phyloP scores from a whole-genome alignment of 768 basidiomycete genomes.

The Lanmaoa pseudosensibilis region DNA sequence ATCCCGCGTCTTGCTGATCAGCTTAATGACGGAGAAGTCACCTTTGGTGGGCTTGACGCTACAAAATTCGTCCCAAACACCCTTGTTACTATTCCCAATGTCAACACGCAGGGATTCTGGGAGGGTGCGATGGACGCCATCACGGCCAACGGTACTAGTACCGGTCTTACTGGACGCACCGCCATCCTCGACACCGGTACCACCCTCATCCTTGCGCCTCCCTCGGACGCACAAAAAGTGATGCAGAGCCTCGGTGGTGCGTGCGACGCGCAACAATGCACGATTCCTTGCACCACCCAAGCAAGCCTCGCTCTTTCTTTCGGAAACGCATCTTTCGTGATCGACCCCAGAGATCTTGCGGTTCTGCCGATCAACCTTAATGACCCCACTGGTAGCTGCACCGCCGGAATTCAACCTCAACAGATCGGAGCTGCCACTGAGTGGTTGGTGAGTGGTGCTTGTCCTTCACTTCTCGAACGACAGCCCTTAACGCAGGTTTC shows the following conservation, averaged over 20 bases:
- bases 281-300: slow-evolving; percentile 63
- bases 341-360: slow-evolving; percentile 65
- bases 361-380: slow-evolving; percentile 54
- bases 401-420: slow-evolving; percentile 68
- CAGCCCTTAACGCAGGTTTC: background rate
- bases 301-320: slow-evolving; percentile 56
- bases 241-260: slow-evolving; percentile 59
- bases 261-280: slow-evolving; percentile 51
- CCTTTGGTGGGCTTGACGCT: slow-evolving; percentile 74
- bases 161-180: slow-evolving; percentile 58
- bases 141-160: slow-evolving; percentile 54
- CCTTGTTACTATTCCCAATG: slow-evolving; percentile 59
- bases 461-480: background rate
- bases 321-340: slow-evolving; percentile 56
- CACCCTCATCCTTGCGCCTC: slow-evolving; percentile 43
- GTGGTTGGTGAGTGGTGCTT: slow-evolving; percentile 59
- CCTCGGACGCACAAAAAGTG: slow-evolving; percentile 53
- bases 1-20: slow-evolving; percentile 71
- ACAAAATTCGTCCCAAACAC: slow-evolving; percentile 65
- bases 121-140: slow-evolving; percentile 63
- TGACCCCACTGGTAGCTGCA: slow-evolving; percentile 58
- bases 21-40: slow-evolving; percentile 70
- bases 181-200: slow-evolving; percentile 63
- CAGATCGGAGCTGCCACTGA: slow-evolving; percentile 55
- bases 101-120: slow-evolving; percentile 77